phyloP scores from a whole-genome alignment of 352 stramenopile species.

The Globisporangium nodosum region DNA sequence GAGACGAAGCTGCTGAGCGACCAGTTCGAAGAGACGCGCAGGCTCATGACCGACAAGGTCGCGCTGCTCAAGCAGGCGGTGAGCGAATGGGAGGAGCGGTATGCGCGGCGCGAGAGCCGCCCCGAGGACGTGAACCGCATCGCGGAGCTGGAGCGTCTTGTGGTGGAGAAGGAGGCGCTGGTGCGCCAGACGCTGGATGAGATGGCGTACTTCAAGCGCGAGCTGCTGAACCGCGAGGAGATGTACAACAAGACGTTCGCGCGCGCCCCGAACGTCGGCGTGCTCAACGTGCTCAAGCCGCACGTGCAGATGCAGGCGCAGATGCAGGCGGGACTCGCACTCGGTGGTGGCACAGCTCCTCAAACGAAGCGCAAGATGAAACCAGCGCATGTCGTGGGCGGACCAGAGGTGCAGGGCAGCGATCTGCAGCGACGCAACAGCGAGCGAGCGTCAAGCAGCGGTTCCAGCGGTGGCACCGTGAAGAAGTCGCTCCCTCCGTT shows the following conservation, averaged over 20 bases:
- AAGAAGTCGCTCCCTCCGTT: constrained; percentile 49
- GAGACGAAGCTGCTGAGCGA: constrained; percentile 65
- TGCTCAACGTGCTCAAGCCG: constrained; percentile 86
- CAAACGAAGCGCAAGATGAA: constrained; percentile 38
- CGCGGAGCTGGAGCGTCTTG: constrained; percentile 46
- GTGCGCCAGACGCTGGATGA: constrained; percentile 74
- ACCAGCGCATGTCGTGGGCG: constrained; percentile 6
- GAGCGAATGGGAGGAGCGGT: constrained; percentile 52
- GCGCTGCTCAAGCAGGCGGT: constrained; percentile 33
- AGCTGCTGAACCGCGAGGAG: constrained; percentile 91
- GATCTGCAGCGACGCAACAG: constrained; percentile 45
- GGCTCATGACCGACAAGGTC: constrained; percentile 50
- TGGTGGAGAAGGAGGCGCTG: constrained; percentile 67
- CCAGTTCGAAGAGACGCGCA: constrained; percentile 61
- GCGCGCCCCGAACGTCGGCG: constrained; percentile 75
- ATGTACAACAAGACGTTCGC: constrained; percentile 94
- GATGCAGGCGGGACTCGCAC: constrained; percentile 19
- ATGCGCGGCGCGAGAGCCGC: constrained; percentile 53
- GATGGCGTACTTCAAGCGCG: constrained; percentile 91
- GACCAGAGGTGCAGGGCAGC: constrained; percentile 5
- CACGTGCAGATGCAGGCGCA: constrained; percentile 53
- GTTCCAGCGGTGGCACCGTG: constrained; percentile 6
- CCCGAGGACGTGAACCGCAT: constrained; percentile 82
- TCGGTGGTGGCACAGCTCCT: constrained; percentile 14
- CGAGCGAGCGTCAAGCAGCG: constrained; percentile 22